These are phyloP conservation scores for Penicillium sp. DNA, from an alignment of 2,329 filamentous ascomycete genomes.

Conservation along the genomic window DNA sequence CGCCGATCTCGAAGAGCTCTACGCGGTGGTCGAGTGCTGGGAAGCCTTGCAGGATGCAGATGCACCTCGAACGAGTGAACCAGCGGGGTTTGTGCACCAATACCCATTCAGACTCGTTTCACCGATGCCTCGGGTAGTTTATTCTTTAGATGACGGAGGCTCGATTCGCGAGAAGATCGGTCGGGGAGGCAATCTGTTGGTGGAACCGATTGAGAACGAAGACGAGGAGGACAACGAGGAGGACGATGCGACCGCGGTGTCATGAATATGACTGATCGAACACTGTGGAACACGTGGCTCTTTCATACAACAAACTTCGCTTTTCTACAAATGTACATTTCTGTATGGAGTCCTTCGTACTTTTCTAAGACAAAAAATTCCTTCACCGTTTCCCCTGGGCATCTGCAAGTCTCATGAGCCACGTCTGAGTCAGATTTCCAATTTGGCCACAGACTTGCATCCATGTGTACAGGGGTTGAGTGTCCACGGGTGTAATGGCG, in stretches of 20 bases:
- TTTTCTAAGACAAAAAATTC: no score
- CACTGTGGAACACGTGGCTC: background rate
- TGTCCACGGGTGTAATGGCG: background rate
- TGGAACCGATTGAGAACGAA: constrained; percentile 67
- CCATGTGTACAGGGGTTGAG: no score
- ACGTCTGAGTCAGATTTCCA: background rate
- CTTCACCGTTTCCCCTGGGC: no score
- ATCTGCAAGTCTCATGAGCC: no score
- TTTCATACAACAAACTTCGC: background rate
- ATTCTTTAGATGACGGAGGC: constrained; percentile 66
- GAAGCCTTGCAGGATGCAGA: constrained; percentile 56
- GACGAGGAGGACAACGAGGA: constrained; percentile 53
- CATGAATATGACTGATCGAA: constrained; percentile 5
- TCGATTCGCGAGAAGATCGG: constrained; percentile 75
- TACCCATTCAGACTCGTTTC: constrained; percentile 86
- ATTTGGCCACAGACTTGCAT: background rate
- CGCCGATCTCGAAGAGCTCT: constrained; percentile 82
- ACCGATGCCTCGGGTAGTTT: constrained; percentile 80
- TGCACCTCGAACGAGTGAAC: constrained; percentile 49
- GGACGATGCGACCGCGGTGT: constrained; percentile 10
- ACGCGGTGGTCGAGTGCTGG: constrained; percentile 94
- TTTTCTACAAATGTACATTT: background rate
- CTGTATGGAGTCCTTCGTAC: background rate
- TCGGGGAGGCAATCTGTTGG: constrained; percentile 82
- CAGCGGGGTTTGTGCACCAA: constrained; percentile 72